Base-by-base conservation (phyloP, 2,329 filamentous ascomycete species). In the Ploettnerulaceae sp. region DNA sequence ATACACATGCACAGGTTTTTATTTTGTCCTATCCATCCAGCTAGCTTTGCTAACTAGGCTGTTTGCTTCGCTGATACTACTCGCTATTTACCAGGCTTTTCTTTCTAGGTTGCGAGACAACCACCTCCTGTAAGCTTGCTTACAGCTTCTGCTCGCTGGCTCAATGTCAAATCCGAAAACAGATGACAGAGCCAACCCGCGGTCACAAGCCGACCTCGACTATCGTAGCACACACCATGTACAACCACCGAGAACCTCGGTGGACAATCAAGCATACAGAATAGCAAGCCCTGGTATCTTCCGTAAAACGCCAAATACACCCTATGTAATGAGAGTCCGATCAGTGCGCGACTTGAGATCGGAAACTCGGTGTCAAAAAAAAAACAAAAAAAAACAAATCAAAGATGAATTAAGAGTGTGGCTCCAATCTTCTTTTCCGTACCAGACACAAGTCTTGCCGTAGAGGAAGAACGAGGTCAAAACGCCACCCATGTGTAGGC, bases 221-320 rank as follows among this genome's bases (percentile, higher is more conserved):
- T 50, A 53, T 53, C 51, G 51, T 53, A 53, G 44, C 51, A 53
- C 48, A 33, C 45, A 38, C 46, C 48, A 49, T 52, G 46, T 48
- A 44, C 40, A 49, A 47, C 44, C 42, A 45, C 37, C 31, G 40
- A 38, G n/a, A 43, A 48, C 21, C 29, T 40, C 17, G 34, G n/a
- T 29, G 40, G 28, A 17, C 34, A 45, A 21, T 28, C 45, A 42
- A 47, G 47, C 51, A 49, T n/a, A n/a, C n/a, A n/a, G n/a, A 55
- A 51, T 36, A 51, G 47, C 48, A 56, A 52, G 48, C 56, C 56
- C 50, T 61, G 58, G 58, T 61, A 61, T 61, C 58, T 60, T 60
- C 57, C 58, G 43, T 41, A 57, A 57, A 57, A 55, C 56, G 51
- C 57, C 57, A 12, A 41, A 49, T 47, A 32, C 41, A 38, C 45